These are phyloP conservation scores for Trifolium fragiferum DNA, from an alignment of 306 rosid species.

Conservation along the genomic window DNA sequence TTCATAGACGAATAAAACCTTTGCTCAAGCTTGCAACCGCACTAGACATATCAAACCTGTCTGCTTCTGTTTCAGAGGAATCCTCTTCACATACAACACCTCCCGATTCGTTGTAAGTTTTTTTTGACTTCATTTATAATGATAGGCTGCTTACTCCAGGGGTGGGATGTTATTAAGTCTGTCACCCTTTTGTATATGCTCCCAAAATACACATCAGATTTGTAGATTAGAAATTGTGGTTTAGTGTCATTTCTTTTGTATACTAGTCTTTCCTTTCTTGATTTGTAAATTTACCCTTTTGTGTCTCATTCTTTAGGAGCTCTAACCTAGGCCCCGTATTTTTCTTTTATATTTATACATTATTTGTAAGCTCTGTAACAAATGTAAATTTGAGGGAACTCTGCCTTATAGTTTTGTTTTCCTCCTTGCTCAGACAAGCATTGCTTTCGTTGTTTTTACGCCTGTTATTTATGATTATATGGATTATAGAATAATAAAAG, in stretches of 20 bases:
- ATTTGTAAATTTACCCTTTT: constrained; percentile 43
- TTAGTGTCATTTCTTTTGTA: constrained; percentile 80
- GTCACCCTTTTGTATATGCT: constrained; percentile 74
- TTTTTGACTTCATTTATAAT: constrained; percentile 34
- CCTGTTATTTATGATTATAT: constrained; percentile 16
- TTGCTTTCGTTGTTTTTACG: background rate
- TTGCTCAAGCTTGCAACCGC: constrained; percentile 62
- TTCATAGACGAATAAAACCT: constrained; percentile 75
- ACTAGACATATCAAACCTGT: constrained; percentile 43
- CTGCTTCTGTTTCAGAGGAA: constrained; percentile 42
- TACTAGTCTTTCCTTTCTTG: constrained; percentile 46
- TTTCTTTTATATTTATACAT: constrained; percentile 31
- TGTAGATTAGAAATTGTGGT: constrained; percentile 55
- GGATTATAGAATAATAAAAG: constrained; percentile 17
- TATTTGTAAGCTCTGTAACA: constrained; percentile 46
- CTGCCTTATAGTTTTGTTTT: constrained; percentile 24
- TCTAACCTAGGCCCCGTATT: constrained; percentile 50
- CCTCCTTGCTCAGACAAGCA: background rate
- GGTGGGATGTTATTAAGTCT: constrained; percentile 57
- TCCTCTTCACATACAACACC: constrained; percentile 48
- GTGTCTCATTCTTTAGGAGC: constrained; percentile 58
- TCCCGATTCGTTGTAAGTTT: constrained; percentile 50
- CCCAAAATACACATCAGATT: constrained; percentile 46
- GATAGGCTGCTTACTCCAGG: constrained; percentile 50
- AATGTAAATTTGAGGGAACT: constrained; percentile 60